Evolutionary conservation across 2,329 filamentous ascomycete genomes (phyloP), one percentile per base, ranked within the genome.

Genomic region (Plectosphaerella sp.): DNA sequence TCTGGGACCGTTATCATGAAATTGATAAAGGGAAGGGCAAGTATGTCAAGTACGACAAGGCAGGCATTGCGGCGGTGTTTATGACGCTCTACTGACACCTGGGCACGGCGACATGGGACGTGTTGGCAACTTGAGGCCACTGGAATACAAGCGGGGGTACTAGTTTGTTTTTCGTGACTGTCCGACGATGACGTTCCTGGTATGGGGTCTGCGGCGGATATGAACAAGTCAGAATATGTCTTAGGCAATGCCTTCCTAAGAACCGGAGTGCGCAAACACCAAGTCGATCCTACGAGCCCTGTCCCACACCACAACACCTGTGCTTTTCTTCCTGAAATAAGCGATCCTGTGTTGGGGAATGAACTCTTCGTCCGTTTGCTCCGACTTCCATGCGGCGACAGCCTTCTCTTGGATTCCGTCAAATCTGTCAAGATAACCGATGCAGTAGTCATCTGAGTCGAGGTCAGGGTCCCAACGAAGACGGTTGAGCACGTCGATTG

Each of bases 11-110:
- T 25, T 99, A 99, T 67, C 92, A 97, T 67, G 94, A 97, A 71
- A 86, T 97, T 58, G 93, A 97, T 72, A 97, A 96, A 75, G 94
- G 94, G 54, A 95, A 92, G 72, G 93, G 93, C 60, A 99, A 99
- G 71, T 96, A 97, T 70, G 91, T 96, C 67, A 97, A 96, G 74
- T 97, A 96, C 67, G 92, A 97, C 74, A 97, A 97, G 76, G 78
- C 78, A 41, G 82, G 84, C 47, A 86, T 99, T 62, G 83, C 88
- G 46, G 82, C 82, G 20, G 77, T 87, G 10, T 86, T 86, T 61
- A 62, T 74, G 50, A 79, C 76, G 50, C 67, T 84, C 25, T 77
- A 75, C 57, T 77, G 16, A 43, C 6, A n/a, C 7, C 37, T 8
- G 10, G 15, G 37, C 37, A 33, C 28, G 28, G 28, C 28, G 28